Base-by-base conservation (phyloP, 108 stramenopile genomes). In the Fragilaria crotonensis region DNA sequence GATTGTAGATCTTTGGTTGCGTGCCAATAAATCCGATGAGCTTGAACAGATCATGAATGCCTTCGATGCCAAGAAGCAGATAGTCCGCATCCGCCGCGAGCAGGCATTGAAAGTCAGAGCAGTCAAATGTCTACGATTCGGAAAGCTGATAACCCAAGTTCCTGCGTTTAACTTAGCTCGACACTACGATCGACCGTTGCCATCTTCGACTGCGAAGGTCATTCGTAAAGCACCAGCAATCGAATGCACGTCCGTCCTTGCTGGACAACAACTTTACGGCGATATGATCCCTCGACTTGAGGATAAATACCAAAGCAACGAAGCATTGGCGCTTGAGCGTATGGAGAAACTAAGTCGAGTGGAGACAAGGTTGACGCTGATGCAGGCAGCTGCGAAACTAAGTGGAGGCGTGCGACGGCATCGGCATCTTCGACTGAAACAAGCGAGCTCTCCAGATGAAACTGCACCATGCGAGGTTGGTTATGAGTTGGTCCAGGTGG, bases 91-190 rank as follows among this genome's bases (percentile, higher is more conserved):
- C 1, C 60, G 71, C 18, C 72, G 83, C 20, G 87, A 88, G 54
- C 76, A 83, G 46, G 80, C 87, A 5, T 51, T 84, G 11, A 88
- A 88, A 54, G 52, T 81, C 19, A 81, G 78, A 61, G 81, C 81
- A 31, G 73, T 84, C 19, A 73, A 81, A 30, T 63, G 55, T 20
- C 55, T 73, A 33, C 59, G 75, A n/a, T 88, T 88, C 63, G 87
- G 87, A 19, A 45, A 70, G 7, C 80, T 73, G 32, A 71, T 73
- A 31, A 67, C 72, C 0, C 60, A 19, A 21, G 52, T 80, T 28
- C 79, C 79, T 1, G 64, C 51, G 20, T 63, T 25, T 25, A 66
- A 71, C 33, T 32, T 78, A 0, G n/a, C 77, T n/a, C 60, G 73
- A 14, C 77, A 78, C 45, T 63, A 67, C 44, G 77, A 78, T 50